phyloP scores from a whole-genome alignment of 192 early-diverging fungal genomes.

The Coemansia sp. region DNA sequence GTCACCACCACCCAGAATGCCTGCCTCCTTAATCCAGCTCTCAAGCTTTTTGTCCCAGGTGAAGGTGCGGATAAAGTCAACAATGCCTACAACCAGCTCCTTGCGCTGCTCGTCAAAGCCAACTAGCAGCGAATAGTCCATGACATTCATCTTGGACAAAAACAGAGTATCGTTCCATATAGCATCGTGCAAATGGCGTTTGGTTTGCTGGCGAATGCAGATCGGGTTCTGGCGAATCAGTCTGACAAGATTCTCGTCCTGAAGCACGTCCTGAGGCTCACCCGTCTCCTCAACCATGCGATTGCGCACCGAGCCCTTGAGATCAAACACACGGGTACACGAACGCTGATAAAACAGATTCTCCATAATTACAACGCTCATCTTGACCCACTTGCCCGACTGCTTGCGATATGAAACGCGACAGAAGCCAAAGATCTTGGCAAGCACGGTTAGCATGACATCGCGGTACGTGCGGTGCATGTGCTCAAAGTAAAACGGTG shows the following conservation, averaged over 20 bases:
- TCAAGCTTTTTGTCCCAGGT: constrained; percentile 99
- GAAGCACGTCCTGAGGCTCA: constrained; percentile 73
- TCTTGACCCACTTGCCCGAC: constrained; percentile 75
- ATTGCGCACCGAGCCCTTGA: constrained; percentile 95
- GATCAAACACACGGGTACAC: constrained; percentile 78
- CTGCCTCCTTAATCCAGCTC: constrained; percentile 96
- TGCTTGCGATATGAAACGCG: constrained; percentile 85
- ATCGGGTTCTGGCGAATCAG: constrained; percentile 78
- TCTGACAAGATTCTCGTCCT: constrained; percentile 90
- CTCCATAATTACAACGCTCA: constrained; percentile 95
- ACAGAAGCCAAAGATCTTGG: constrained; percentile 93
- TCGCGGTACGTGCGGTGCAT: constrained; percentile 47
- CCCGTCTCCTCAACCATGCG: constrained; percentile 87
- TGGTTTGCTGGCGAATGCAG: constrained; percentile 88
- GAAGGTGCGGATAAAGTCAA: constrained; percentile 97
- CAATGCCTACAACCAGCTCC: constrained; percentile 96
- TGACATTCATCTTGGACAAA: constrained; percentile 88
- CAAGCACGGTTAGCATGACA: constrained; percentile 71
- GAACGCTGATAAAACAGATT: constrained; percentile 85
- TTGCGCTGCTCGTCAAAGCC: constrained; percentile 84
- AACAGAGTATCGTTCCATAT: constrained; percentile 95
- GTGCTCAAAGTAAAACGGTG: constrained; percentile 89
- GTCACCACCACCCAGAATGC: constrained; percentile 86
- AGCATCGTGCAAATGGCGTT: constrained; percentile 77
- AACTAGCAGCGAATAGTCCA: constrained; percentile 97